These are phyloP conservation scores for Podochytrium sp. DNA, from an alignment of 192 early-diverging fungal genomes.

Conservation along the genomic window DNA sequence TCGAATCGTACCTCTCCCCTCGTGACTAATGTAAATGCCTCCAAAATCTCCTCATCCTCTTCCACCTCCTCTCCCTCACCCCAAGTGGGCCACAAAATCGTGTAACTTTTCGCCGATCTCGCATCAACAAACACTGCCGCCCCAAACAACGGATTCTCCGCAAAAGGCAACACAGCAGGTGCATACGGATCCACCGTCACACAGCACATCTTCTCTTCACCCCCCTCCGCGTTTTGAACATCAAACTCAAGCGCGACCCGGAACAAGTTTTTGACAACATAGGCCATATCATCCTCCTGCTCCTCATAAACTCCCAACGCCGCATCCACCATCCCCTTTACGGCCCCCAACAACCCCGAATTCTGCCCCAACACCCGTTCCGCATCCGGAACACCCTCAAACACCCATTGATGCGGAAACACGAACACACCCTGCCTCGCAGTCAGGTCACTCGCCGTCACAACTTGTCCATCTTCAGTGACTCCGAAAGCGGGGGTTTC, in stretches of 20 bases:
- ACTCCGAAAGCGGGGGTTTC: not conserved
- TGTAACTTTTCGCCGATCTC: slow-evolving; percentile 19
- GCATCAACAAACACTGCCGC: slow-evolving; percentile 18
- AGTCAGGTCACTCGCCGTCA: slow-evolving; percentile 1
- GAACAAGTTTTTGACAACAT: slow-evolving; percentile 14
- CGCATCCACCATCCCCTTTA: not conserved
- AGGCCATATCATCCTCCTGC: not conserved
- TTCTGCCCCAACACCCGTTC: not conserved
- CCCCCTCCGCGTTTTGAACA: not conserved
- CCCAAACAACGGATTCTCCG: not conserved
- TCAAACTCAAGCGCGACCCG: slow-evolving; percentile 31
- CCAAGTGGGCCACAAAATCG: slow-evolving; percentile 7
- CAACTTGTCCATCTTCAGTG: not conserved
- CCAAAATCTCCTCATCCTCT: not conserved
- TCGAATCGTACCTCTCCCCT: no score
- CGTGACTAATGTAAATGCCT: not conserved
- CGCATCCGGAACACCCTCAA: not conserved
- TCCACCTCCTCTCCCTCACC: not conserved
- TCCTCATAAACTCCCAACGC: not conserved
- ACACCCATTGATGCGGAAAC: slow-evolving; percentile 27
- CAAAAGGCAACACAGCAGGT: slow-evolving; percentile 12
- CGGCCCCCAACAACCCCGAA: not conserved
- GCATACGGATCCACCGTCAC: slow-evolving; percentile 27
- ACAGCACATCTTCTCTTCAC: slow-evolving; percentile 5
- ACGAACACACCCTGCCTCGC: slow-evolving; percentile 13